Evolutionary conservation across 2,329 filamentous ascomycete species (phyloP).

Genomic region (Geosmithia flava): DNA sequence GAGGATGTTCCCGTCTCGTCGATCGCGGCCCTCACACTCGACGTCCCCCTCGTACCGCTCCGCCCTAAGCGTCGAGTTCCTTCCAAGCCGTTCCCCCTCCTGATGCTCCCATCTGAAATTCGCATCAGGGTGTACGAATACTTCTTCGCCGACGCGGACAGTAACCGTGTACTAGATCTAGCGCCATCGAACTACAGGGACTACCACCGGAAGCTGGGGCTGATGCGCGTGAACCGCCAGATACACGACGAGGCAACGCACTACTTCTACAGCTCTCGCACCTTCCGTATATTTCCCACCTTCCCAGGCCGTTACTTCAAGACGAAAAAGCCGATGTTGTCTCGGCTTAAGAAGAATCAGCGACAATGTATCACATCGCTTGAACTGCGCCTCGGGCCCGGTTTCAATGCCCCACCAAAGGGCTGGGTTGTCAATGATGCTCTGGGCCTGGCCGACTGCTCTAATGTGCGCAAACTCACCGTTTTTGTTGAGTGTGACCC

Average conservation of each 20-base stretch:
- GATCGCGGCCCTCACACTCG: conserved; percentile 30
- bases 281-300: conserved; percentile 56
- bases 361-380: conserved; percentile 48
- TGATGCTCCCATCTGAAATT: conserved; percentile 56
- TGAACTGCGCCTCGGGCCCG: conserved; percentile 60
- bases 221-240: conserved; percentile 48
- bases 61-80: conserved; percentile 15
- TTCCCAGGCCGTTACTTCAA: conserved; percentile 56
- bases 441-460: conserved; percentile 51
- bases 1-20: conserved; percentile 19
- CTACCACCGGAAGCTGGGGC: conserved; percentile 44
- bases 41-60: conserved; percentile 19
- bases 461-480: conserved; percentile 43
- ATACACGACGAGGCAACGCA: conserved; percentile 52
- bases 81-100: conserved; percentile 46
- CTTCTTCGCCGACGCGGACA: conserved; percentile 35
- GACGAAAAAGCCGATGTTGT: conserved; percentile 58
- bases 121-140: conserved; percentile 56
- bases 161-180: conserved; percentile 43
- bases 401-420: conserved; percentile 57
- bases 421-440: conserved; percentile 57
- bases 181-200: conserved; percentile 52
- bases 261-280: conserved; percentile 50
- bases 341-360: conserved; percentile 49
- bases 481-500: conserved; percentile 66